phyloP scores from a whole-genome alignment of 805 yeast species.

The Myxozyma kluyveri region DNA sequence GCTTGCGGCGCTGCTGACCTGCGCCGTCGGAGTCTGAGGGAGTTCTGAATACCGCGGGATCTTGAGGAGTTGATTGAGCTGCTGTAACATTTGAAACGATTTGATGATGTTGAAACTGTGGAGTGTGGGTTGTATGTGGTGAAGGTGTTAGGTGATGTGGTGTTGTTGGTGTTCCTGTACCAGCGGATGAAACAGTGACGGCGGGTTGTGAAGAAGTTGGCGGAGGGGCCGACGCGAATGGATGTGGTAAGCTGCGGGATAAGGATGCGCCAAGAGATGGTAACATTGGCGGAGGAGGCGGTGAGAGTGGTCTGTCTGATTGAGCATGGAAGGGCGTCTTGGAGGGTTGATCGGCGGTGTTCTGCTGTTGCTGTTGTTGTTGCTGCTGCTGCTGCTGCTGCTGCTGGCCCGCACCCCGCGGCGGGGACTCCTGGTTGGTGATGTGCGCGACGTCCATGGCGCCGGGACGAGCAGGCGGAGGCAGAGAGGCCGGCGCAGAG shows the following conservation, averaged over 20 bases:
- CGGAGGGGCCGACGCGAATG: conserved; percentile 3
- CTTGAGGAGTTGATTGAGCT: neutral
- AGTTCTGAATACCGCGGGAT: too few species aligned
- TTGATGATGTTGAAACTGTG: neutral
- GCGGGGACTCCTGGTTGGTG: conserved; percentile 4
- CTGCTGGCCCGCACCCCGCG: neutral
- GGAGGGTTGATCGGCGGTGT: neutral
- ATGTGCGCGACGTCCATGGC: conserved; percentile 17
- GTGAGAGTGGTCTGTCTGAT: neutral
- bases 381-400: neutral
- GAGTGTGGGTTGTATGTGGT: neutral
- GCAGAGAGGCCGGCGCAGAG: neutral
- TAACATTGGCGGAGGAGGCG: neutral
- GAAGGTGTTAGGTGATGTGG: neutral
- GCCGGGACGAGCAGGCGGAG: neutral
- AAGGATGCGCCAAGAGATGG: conserved; percentile 6
- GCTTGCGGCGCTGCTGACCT: too few species aligned
- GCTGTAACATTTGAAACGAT: neutral
- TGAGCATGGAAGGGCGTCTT: neutral
- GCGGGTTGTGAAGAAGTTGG: neutral
- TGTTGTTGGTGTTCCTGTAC: neutral
- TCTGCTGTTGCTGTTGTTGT: neutral
- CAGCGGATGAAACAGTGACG: neutral
- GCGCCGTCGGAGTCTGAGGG: too few species aligned
- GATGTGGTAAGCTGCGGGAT: neutral